A percentile compares a stretch with the other conserved stretches of the same genome.
Conservation (phyloP, 2,329 filamentous ascomycete genomes). For the Penicillium sp. region DNA sequence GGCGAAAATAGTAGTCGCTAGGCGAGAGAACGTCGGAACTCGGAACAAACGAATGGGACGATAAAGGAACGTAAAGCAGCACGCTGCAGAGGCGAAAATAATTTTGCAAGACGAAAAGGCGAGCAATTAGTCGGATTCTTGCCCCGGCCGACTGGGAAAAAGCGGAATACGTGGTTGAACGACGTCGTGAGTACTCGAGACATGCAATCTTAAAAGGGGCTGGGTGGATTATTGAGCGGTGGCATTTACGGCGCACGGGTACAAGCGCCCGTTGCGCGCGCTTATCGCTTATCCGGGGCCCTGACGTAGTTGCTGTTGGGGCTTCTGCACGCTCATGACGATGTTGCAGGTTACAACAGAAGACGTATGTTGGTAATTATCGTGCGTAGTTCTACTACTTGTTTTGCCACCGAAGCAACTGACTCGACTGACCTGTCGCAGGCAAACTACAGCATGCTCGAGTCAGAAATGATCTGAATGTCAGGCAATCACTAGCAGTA, state of each 20-base stretch:
- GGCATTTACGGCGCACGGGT: conserved; percentile 17
- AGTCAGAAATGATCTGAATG: too few relatives aligned
- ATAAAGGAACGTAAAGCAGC: conserved; percentile 15
- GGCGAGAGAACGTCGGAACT: not conserved
- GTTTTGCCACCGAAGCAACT: not conserved
- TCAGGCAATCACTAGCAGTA: too few relatives aligned
- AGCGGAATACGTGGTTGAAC: not conserved
- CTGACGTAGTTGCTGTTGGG: not conserved
- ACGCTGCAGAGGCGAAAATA: conserved; percentile 8
- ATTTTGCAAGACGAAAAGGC: not conserved
- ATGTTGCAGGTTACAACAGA: not conserved
- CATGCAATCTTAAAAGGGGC: not conserved
- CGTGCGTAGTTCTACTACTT: not conserved
- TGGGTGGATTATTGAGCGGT: conserved; percentile 5
- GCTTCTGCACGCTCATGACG: too few relatives aligned
- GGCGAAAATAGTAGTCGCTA: not conserved
- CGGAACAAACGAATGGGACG: not conserved
- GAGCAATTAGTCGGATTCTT: conserved; percentile 9
- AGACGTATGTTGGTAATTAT: not conserved
- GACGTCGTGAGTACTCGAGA: not conserved
- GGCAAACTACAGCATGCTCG: too few relatives aligned
- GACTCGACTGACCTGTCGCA: not conserved
- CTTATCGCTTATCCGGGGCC: conserved; percentile 19
- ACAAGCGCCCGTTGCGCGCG: conserved; percentile 39
- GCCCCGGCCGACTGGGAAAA: conserved; percentile 1